Evolutionary conservation across 257 asterid species (phyloP).

Genomic region (Ilex aquifolium): DNA sequence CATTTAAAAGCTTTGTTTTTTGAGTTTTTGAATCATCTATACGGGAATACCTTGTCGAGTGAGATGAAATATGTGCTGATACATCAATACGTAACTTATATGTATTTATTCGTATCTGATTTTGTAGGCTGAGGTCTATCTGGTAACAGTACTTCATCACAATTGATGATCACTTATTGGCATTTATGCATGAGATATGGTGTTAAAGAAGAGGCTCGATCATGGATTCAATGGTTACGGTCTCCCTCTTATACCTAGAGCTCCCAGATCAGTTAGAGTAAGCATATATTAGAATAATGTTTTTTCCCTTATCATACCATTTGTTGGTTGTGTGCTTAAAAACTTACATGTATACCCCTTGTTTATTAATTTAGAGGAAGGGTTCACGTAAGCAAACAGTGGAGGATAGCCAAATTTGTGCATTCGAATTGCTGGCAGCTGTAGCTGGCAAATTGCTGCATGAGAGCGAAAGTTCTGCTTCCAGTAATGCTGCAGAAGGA

Average conservation of each 20-base stretch:
- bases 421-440: constrained; percentile 92
- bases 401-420: constrained; percentile 60
- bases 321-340: not conserved
- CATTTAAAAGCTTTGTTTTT: not conserved
- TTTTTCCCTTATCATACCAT: not conserved
- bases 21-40: too few relatives aligned
- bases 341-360: constrained; percentile 4
- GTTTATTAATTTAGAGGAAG: constrained; percentile 49
- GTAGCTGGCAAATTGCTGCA: constrained; percentile 87
- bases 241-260: constrained; percentile 55
- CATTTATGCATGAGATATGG: constrained; percentile 57
- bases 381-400: constrained; percentile 29
- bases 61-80: not conserved
- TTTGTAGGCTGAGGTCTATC: not conserved
- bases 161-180: constrained; percentile 23
- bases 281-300: not conserved
- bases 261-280: constrained; percentile 76
- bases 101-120: not conserved
- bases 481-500: constrained; percentile 56
- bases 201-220: constrained; percentile 49
- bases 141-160: not conserved
- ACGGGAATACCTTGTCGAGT: not conserved
- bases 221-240: constrained; percentile 35
- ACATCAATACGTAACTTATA: too few relatives aligned
- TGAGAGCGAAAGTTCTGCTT: constrained; percentile 87